These are phyloP conservation scores for Globisporangium spinosum DNA, from an alignment of 352 stramenopile species.

Conservation along the genomic window DNA sequence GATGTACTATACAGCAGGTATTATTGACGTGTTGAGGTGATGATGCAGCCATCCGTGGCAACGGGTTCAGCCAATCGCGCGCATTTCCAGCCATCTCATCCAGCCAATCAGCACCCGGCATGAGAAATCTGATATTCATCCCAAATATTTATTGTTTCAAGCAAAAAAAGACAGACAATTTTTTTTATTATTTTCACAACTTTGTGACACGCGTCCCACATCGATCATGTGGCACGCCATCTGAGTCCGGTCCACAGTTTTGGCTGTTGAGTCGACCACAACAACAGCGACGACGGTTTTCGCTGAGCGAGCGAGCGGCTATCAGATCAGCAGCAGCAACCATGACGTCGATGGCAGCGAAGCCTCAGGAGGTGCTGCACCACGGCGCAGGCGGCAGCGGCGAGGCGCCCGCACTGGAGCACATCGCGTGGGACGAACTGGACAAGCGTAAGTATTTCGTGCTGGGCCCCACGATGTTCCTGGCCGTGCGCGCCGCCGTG, in stretches of 20 bases:
- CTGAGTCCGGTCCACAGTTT: not conserved
- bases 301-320: not conserved
- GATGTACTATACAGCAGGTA: not conserved
- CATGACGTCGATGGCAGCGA: conserved; percentile 1
- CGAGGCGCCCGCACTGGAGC: conserved; percentile 36
- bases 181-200: not conserved
- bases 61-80: not conserved
- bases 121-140: not conserved
- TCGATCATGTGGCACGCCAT: not conserved
- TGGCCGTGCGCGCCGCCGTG: conserved; percentile 76
- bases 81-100: no score
- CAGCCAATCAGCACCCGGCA: not conserved
- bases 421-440: conserved; percentile 89
- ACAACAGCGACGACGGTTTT: not conserved
- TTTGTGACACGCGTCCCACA: not conserved
- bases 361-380: not conserved
- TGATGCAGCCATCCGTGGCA: conserved; percentile 2
- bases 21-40: not conserved
- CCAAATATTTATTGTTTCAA: no score
- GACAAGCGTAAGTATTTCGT: conserved; percentile 87
- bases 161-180: not conserved
- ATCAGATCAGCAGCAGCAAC: not conserved
- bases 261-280: conserved; percentile 4
- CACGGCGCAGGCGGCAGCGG: conserved; percentile 3
- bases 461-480: conserved; percentile 78